Conservation (phyloP, 202 grass and related monocot species). For the Elaeis oleifera region DNA sequence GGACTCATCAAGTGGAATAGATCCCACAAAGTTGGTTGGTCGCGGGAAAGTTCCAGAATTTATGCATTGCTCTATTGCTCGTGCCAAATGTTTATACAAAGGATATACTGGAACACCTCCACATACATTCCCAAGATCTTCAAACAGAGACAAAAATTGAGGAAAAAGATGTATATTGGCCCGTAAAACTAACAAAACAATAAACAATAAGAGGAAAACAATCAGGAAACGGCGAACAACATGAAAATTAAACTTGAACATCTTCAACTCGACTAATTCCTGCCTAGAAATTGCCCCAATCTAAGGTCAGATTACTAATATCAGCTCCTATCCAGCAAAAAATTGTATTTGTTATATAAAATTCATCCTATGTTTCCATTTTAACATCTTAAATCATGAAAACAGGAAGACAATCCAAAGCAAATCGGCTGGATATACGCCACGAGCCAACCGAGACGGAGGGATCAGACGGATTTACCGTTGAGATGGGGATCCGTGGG, state of each 20-base stretch:
- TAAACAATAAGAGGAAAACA: neutral
- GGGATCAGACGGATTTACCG: neutral
- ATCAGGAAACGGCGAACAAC: no score
- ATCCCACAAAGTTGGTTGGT: neutral
- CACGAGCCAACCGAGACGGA: neutral
- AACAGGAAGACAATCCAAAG: neutral
- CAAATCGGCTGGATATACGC: no score
- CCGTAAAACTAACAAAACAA: neutral
- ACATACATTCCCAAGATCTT: neutral
- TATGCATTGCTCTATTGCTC: slow-evolving; percentile 22
- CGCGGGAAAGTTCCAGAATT: slow-evolving; percentile 30
- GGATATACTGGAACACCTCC: slow-evolving; percentile 30
- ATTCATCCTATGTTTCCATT: no score
- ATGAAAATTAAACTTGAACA: no score
- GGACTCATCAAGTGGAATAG: slow-evolving; percentile 25
- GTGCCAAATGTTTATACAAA: slow-evolving; percentile 46
- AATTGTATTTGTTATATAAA: no score
- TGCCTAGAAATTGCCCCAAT: no score
- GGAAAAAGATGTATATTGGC: no score
- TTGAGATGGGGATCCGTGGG: neutral
- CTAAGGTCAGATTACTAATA: no score
- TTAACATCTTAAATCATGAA: neutral
- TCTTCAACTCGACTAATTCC: no score
- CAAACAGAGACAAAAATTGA: neutral
- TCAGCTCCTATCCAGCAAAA: no score